Evolutionary conservation across 164 flowering plant species (phyloP).

Genomic region (Chimonanthus praecox): DNA sequence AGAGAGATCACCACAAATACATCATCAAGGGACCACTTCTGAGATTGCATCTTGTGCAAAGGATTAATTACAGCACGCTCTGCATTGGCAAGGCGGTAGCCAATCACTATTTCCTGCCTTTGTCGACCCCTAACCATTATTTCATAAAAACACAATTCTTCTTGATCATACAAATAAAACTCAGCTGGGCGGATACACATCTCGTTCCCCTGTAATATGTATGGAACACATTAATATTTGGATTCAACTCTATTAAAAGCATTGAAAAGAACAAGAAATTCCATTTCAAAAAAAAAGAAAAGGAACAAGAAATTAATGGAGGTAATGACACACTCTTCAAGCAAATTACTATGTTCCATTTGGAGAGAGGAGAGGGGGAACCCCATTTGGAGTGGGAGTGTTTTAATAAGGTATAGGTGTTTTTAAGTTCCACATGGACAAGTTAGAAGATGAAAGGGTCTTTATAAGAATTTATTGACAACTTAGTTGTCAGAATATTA

Average conservation of each 20-base stretch:
- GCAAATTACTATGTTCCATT: background rate
- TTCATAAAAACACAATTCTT: constrained; percentile 69
- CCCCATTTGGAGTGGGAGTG: too few relatives aligned
- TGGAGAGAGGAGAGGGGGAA: too few relatives aligned
- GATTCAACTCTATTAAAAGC: background rate
- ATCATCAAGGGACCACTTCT: constrained; percentile 82
- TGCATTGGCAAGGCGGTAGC: constrained; percentile 60
- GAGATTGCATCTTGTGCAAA: constrained; percentile 34
- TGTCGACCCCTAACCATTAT: constrained; percentile 75
- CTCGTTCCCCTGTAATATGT: constrained; percentile 70
- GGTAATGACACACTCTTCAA: background rate
- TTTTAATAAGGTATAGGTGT: too few relatives aligned
- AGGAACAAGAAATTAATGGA: too few relatives aligned
- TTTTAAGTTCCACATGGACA: too few relatives aligned
- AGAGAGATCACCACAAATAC: constrained; percentile 73
- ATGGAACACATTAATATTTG: background rate
- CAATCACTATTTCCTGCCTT: constrained; percentile 73
- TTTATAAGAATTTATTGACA: too few relatives aligned
- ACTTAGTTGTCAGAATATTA: too few relatives aligned
- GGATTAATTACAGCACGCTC: constrained; percentile 79
- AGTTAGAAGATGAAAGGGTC: too few relatives aligned
- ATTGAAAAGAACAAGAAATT: background rate
- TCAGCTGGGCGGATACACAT: constrained; percentile 85
- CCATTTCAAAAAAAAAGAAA: too few relatives aligned
- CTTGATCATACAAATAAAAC: constrained; percentile 78